A percentile compares a stretch with the other conserved stretches of the same genome.
phyloP scores from a whole-genome alignment of 2,329 filamentous ascomycete genomes.

The Leptographium radiaticola region DNA sequence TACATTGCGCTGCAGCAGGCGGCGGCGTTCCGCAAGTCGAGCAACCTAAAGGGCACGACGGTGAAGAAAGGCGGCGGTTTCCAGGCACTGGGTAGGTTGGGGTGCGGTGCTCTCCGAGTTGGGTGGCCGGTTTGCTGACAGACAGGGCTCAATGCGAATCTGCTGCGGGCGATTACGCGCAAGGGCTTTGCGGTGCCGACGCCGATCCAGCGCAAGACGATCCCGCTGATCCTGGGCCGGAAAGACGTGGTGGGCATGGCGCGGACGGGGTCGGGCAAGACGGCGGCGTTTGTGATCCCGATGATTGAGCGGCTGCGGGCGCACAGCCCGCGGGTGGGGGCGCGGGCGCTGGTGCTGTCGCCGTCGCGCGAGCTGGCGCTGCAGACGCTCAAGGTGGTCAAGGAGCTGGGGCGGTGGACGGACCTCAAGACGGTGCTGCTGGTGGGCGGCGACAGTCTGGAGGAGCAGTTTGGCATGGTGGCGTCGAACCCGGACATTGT shows the following conservation, averaged over 20 bases:
- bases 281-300: conserved; percentile 92
- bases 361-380: conserved; percentile 89
- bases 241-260: conserved; percentile 99
- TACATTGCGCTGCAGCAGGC: conserved; percentile 86
- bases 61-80: conserved; percentile 96
- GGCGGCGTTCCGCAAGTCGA: conserved; percentile 73
- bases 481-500: conserved; percentile 91
- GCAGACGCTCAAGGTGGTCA: conserved; percentile 91
- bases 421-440: conserved; percentile 83
- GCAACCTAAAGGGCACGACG: conserved; percentile 69
- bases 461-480: conserved; percentile 91
- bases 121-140: no score
- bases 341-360: conserved; percentile 76
- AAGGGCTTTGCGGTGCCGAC: conserved; percentile 96
- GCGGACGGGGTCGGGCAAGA: conserved; percentile 96
- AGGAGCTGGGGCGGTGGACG: conserved; percentile 81
- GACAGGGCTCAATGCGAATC: conserved; percentile 59
- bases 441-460: conserved; percentile 88
- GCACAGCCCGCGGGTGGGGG: conserved; percentile 77
- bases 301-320: conserved; percentile 91
- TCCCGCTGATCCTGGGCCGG: conserved; percentile 76
- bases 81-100: conserved; percentile 66
- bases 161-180: conserved; percentile 80
- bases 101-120: no score
- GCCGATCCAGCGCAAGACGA: conserved; percentile 93